phyloP scores from a whole-genome alignment of 768 basidiomycete species.

The Boletus tomentosulus region DNA sequence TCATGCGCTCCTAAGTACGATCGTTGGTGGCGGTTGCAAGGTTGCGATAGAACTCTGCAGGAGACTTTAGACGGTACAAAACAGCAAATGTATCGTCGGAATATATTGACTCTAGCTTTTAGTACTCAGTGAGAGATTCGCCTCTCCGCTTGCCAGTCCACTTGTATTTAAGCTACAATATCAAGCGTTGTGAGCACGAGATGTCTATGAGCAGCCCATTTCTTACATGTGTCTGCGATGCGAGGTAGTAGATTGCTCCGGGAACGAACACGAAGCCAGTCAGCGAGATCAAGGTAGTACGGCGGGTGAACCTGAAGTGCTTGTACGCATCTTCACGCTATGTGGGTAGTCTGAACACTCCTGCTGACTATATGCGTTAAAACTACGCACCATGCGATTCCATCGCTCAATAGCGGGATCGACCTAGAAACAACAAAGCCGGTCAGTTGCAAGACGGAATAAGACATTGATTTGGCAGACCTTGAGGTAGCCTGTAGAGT shows the following conservation, averaged over 20 bases:
- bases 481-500: slow-evolving; percentile 51
- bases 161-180: slow-evolving; percentile 46
- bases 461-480: slow-evolving; percentile 28
- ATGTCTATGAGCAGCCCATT: slow-evolving; percentile 26
- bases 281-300: slow-evolving; percentile 57
- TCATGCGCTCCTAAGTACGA: slow-evolving; percentile 82
- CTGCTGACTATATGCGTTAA: neutral
- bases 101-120: slow-evolving; percentile 2
- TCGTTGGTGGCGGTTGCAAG: slow-evolving; percentile 84
- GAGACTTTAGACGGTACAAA: slow-evolving; percentile 47
- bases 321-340: slow-evolving; percentile 85
- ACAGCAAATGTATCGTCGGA: neutral
- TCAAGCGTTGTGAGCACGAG: slow-evolving; percentile 4
- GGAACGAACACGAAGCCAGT: slow-evolving; percentile 67
- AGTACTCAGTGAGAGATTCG: slow-evolving; percentile 36
- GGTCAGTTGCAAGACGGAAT: neutral
- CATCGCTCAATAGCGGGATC: slow-evolving; percentile 65
- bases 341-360: neutral
- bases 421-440: slow-evolving; percentile 16
- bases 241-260: slow-evolving; percentile 45
- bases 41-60: slow-evolving; percentile 88
- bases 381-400: slow-evolving; percentile 50
- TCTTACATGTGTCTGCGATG: slow-evolving; percentile 34
- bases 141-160: slow-evolving; percentile 51
- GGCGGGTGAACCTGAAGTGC: slow-evolving; percentile 75